Evolutionary conservation across 805 yeast genomes (phyloP).

Genomic region (Candida parachauliodes): DNA sequence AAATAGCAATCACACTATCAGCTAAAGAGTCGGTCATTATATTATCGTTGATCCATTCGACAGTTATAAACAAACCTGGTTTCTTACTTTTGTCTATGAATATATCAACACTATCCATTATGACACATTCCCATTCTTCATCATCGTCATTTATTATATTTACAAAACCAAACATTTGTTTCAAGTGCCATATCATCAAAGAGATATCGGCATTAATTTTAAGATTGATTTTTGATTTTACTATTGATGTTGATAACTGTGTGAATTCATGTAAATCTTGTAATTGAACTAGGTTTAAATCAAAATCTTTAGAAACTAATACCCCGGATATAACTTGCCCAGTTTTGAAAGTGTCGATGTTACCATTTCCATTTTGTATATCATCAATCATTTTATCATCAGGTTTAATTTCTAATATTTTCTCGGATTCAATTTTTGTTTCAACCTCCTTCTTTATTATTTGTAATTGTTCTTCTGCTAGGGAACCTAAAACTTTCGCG

Average conservation of each 20-base stretch:
- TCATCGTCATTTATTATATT: slow-evolving; percentile 59
- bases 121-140: slow-evolving; percentile 40
- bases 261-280: slow-evolving; percentile 88
- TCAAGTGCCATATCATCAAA: slow-evolving; percentile 81
- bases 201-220: slow-evolving; percentile 78
- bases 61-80: slow-evolving; percentile 46
- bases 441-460: slow-evolving; percentile 52
- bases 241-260: slow-evolving; percentile 77
- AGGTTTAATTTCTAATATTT: slow-evolving; percentile 28
- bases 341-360: slow-evolving; percentile 14
- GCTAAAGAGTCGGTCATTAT: slow-evolving; percentile 87
- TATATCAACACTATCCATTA: slow-evolving; percentile 42
- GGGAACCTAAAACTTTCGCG: slow-evolving; percentile 64
- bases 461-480: slow-evolving; percentile 43
- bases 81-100: slow-evolving; percentile 36
- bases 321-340: slow-evolving; percentile 66
- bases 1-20: slow-evolving; percentile 85
- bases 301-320: slow-evolving; percentile 86
- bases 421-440: slow-evolving; percentile 46
- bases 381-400: slow-evolving; percentile 15
- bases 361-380: background rate
- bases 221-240: slow-evolving; percentile 77
- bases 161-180: slow-evolving; percentile 91
- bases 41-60: slow-evolving; percentile 89
- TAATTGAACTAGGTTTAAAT: slow-evolving; percentile 74